Evolutionary conservation across 768 basidiomycete genomes (phyloP).

Genomic region (Sarcomyxa edulis): DNA sequence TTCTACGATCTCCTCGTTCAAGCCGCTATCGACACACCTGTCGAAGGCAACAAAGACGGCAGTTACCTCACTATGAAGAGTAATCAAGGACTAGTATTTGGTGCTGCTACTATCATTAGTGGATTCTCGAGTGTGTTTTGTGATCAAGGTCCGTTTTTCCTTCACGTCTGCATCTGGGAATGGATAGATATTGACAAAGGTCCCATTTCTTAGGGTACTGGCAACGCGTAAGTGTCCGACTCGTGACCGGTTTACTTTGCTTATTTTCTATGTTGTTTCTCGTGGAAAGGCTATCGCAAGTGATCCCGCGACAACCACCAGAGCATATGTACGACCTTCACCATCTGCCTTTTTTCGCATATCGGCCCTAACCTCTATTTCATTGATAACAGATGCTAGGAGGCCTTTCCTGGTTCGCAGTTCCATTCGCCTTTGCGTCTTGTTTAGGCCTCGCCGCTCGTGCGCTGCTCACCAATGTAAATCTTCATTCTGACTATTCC

Average conservation of each 20-base stretch:
- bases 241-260: not conserved
- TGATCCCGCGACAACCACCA: slow-evolving; percentile 43
- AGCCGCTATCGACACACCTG: slow-evolving; percentile 40
- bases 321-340: slow-evolving; percentile 41
- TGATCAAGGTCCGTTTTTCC: slow-evolving; percentile 35
- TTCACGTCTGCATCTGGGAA: too few species aligned
- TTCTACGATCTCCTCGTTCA: slow-evolving; percentile 42
- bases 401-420: slow-evolving; percentile 52
- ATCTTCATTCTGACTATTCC: slow-evolving; percentile 6
- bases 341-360: not conserved
- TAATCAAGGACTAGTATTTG: slow-evolving; percentile 37
- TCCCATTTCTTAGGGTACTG: slow-evolving; percentile 43
- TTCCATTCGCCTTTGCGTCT: slow-evolving; percentile 48
- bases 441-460: slow-evolving; percentile 39
- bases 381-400: slow-evolving; percentile 49
- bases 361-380: not conserved
- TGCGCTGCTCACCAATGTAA: slow-evolving; percentile 25
- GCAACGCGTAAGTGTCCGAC: slow-evolving; percentile 36
- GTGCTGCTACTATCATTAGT: slow-evolving; percentile 29
- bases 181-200: too few species aligned
- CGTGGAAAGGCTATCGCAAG: slow-evolving; percentile 40
- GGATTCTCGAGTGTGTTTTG: slow-evolving; percentile 46
- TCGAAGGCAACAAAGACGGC: slow-evolving; percentile 42
- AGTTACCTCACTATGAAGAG: slow-evolving; percentile 57
- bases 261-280: not conserved